Evolutionary conservation across 805 yeast species (phyloP).

Genomic region (Tetrapisispora pingtungensis): DNA sequence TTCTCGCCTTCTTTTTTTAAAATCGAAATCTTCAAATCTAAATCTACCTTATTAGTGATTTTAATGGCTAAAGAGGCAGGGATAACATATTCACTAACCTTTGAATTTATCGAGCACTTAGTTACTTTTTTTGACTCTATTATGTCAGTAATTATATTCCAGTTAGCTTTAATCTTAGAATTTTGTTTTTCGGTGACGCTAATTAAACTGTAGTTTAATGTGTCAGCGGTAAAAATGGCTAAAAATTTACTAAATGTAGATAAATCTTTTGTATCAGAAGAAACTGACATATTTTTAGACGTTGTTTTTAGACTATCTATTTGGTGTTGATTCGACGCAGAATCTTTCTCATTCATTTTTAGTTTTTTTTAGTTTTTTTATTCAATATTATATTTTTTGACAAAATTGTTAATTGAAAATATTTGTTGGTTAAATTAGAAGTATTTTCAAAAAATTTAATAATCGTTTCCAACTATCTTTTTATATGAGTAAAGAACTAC

Average conservation of each 20-base stretch:
- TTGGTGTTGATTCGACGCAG: no score
- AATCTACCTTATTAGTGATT: conserved; percentile 12
- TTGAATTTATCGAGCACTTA: conserved; percentile 5
- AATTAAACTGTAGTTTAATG: conserved; percentile 8
- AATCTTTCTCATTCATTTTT: no score
- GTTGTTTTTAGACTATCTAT: no score
- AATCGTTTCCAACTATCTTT: no score
- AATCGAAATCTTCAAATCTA: conserved; percentile 28
- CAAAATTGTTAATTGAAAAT: no score
- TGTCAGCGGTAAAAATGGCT: conserved; percentile 31
- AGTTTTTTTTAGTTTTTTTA: no score
- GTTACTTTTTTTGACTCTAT: conserved; percentile 6
- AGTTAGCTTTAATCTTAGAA: conserved; percentile 21
- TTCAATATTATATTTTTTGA: no score
- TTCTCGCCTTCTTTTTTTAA: conserved; percentile 20
- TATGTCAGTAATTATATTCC: conserved; percentile 17
- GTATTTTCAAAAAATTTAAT: no score
- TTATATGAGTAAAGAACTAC: no score
- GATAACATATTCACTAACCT: conserved; percentile 15
- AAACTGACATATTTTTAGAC: conserved; percentile 10
- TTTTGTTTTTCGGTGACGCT: conserved; percentile 27
- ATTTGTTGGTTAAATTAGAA: no score
- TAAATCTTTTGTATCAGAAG: conserved; percentile 14
- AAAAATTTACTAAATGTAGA: conserved; percentile 34
- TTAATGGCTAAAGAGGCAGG: conserved; percentile 10